Conservation (phyloP, 768 basidiomycete species). For the Daedaleopsis sinensis region DNA sequence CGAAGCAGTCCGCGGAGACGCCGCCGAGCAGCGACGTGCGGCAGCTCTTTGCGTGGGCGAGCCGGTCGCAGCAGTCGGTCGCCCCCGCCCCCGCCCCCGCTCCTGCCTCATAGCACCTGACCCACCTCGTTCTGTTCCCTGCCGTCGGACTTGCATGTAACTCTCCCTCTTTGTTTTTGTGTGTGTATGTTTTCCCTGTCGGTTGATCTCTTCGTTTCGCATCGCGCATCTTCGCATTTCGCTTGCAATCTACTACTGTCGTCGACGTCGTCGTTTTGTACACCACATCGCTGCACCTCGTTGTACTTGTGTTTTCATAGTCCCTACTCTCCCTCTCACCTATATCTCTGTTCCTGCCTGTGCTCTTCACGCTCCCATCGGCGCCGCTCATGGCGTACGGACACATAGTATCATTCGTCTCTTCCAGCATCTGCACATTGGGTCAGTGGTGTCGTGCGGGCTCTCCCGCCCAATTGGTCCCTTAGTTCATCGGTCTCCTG, state of each 20-base stretch:
- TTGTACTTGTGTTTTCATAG: conserved; percentile 10
- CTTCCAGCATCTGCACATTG: background rate
- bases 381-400: background rate
- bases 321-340: background rate
- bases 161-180: background rate
- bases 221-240: background rate
- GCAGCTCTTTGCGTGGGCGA: conserved; percentile 80
- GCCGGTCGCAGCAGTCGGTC: conserved; percentile 50
- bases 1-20: conserved; percentile 75
- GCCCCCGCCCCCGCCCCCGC: conserved; percentile 42
- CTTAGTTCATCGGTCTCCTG: background rate
- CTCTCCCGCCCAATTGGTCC: background rate
- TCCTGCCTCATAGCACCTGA: conserved; percentile 32
- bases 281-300: conserved; percentile 4
- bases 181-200: background rate
- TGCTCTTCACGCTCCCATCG: background rate
- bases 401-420: background rate
- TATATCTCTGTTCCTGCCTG: background rate
- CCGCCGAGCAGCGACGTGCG: conserved; percentile 69
- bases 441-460: background rate
- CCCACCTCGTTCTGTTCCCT: background rate
- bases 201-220: background rate
- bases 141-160: background rate
- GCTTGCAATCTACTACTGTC: background rate
- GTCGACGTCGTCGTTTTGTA: conserved; percentile 14